These are phyloP conservation scores for Geosmithia putterillii DNA, from an alignment of 2,329 filamentous ascomycete genomes.

Conservation along the genomic window DNA sequence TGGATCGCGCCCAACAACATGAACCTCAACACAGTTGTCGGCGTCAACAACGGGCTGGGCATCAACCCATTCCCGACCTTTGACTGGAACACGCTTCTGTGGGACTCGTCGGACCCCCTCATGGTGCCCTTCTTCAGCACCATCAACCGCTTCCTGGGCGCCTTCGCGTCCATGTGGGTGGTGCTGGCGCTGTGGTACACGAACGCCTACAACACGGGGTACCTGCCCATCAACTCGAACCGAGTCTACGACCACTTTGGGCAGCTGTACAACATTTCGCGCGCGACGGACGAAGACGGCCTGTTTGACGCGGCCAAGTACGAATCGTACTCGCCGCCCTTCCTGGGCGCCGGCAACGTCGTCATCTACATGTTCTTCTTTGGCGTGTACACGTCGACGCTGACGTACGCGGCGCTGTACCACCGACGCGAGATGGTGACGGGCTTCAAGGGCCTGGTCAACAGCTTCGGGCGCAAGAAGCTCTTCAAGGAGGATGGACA, in stretches of 20 bases:
- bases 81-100: slow-evolving; percentile 34
- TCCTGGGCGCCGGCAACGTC: slow-evolving; percentile 35
- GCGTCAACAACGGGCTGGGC: slow-evolving; percentile 30
- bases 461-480: slow-evolving; percentile 28
- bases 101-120: slow-evolving; percentile 28
- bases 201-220: slow-evolving; percentile 44
- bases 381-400: slow-evolving; percentile 36
- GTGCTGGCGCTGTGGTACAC: slow-evolving; percentile 45
- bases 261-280: slow-evolving; percentile 31
- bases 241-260: slow-evolving; percentile 36
- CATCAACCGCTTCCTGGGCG: slow-evolving; percentile 47
- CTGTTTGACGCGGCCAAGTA: slow-evolving; percentile 34
- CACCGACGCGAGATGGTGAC: slow-evolving; percentile 37
- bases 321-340: slow-evolving; percentile 37
- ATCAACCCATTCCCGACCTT: slow-evolving; percentile 33
- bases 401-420: slow-evolving; percentile 38
- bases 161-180: slow-evolving; percentile 41
- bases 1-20: slow-evolving; percentile 39
- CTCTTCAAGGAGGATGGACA: slow-evolving; percentile 15
- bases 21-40: slow-evolving; percentile 27
- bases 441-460: slow-evolving; percentile 33
- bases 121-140: slow-evolving; percentile 46
- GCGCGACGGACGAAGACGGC: slow-evolving; percentile 25
- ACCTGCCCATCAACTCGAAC: slow-evolving; percentile 40
- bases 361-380: slow-evolving; percentile 44